phyloP scores from a whole-genome alignment of 176 grass and related monocot species.

The Rhynchospora breviuscula region DNA sequence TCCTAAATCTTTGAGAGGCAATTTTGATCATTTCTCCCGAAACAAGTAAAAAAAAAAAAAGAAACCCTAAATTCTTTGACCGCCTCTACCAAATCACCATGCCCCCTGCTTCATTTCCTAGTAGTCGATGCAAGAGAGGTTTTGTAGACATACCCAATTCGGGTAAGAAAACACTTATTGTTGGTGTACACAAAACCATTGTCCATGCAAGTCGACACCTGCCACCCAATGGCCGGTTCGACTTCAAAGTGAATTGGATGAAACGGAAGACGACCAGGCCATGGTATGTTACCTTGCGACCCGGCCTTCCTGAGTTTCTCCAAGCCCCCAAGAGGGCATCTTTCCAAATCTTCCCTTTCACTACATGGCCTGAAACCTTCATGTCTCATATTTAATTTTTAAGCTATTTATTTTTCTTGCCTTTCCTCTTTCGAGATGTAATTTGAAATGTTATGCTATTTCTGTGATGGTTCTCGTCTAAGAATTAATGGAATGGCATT shows the following conservation, averaged over 20 bases:
- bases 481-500: neutral
- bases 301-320: neutral
- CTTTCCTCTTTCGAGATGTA: neutral
- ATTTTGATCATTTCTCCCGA: too few relatives aligned
- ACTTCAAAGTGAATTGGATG: neutral
- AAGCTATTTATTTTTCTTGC: neutral
- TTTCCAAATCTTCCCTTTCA: neutral
- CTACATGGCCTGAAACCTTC: neutral
- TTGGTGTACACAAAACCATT: neutral
- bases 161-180: neutral
- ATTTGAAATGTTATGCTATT: neutral
- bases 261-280: neutral
- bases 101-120: neutral
- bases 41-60: too few relatives aligned
- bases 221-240: neutral
- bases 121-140: neutral
- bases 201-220: neutral
- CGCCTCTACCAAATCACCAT: too few relatives aligned
- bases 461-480: neutral
- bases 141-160: neutral
- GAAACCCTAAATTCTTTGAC: too few relatives aligned
- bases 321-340: slow-evolving; percentile 8
- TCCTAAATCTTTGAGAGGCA: too few relatives aligned
- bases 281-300: neutral
- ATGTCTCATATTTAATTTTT: too few relatives aligned